These are phyloP conservation scores for Cutaneotrichosporon sp. DNA, from an alignment of 1,284 basidiomycete genomes.

Conservation along the genomic window DNA sequence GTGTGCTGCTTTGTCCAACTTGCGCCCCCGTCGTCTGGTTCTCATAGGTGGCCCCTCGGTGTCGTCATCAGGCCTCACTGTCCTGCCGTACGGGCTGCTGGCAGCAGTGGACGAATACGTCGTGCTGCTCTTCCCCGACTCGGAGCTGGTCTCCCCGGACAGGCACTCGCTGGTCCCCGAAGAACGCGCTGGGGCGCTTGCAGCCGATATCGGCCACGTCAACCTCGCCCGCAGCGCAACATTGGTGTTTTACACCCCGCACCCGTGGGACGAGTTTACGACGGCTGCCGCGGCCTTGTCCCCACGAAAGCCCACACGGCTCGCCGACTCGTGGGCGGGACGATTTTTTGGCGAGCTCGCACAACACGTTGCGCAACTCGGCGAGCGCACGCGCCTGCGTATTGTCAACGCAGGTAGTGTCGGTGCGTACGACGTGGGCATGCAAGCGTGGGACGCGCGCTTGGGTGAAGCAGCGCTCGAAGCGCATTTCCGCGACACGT, in stretches of 20 bases:
- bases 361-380: neutral
- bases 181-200: neutral
- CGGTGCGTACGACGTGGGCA: neutral
- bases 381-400: neutral
- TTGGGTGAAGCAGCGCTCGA: neutral
- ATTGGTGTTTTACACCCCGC: conserved; percentile 1
- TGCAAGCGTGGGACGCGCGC: neutral
- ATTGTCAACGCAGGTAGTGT: conserved; percentile 7
- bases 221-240: neutral
- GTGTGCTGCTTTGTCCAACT: conserved; percentile 1
- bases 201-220: conserved; percentile 2
- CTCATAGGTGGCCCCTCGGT: neutral
- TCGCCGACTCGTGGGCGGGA: conserved; percentile 1
- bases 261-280: neutral
- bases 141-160: neutral
- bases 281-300: neutral
- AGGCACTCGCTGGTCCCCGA: neutral
- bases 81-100: conserved; percentile 1
- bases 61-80: neutral
- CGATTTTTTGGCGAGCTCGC: conserved; percentile 9
- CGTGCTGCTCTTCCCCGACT: neutral
- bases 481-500: neutral
- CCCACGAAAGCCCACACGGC: too few relatives aligned
- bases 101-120: conserved; percentile 3
- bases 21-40: conserved; percentile 1